Evolutionary conservation across 2,329 filamentous ascomycete genomes (phyloP), one percentile per base, ranked within the genome.

Genomic region (Fusarium sambucinum): DNA sequence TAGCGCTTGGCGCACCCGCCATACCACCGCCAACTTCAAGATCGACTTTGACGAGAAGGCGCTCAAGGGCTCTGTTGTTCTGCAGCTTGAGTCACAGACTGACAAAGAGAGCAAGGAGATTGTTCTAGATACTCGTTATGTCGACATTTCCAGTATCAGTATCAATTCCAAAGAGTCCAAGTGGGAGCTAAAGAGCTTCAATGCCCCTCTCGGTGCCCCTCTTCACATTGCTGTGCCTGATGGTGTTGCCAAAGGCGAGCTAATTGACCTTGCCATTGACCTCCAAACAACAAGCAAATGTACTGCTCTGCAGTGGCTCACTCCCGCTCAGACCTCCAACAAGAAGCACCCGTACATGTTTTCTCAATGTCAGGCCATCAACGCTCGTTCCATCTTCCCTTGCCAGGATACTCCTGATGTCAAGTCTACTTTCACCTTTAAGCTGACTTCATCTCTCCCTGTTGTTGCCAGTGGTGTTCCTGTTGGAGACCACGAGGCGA

Each of bases 321-420:
- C 92, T 1, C 93, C 94, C 3, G 91, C 91, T 32, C 96, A 98
- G 82, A 98, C 96, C 1, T 93, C 92, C 60, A 97, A 97, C 86
- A 94, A 94, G 83, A 96, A 94, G 80, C 92, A 96, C 71, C 95
- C 95, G 2, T 98, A 97, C 80, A 95, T 98, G 90, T 98, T 98
- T 83, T 96, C 93, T 44, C 96, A 98, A 83, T 97, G 94, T 79
- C 95, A 99, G 83, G 94, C 95, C 55, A 98, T 97, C 75, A 94
- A 98, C 75, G 93, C 93, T 42, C 90, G 96, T 63, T 97, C 94
- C 47, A 87, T 98, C 64, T 97, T 98, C 79, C 96, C 96, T 9
- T 98, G 95, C 80, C 95, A 98, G 82, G 96, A 99, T 77, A 98
- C 96, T 1, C 96, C 96, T 5, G 95, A 97, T 77, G 92, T 97